These are phyloP conservation scores for Leccinum longicurvipes DNA, from an alignment of 768 basidiomycete genomes.

Conservation along the genomic window DNA sequence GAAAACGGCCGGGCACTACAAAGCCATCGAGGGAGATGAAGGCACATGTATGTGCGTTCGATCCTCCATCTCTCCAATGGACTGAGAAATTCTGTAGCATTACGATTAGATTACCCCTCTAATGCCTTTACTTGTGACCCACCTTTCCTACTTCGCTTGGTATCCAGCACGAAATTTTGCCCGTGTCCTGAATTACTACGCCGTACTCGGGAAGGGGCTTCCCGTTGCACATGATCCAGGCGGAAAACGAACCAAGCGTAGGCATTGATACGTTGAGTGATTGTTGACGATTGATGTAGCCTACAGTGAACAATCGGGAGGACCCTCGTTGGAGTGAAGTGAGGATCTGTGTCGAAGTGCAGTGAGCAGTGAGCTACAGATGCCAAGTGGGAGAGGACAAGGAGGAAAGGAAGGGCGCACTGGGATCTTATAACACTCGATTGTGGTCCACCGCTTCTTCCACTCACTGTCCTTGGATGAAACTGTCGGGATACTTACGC, in stretches of 20 bases:
- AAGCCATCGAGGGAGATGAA: conserved; percentile 67
- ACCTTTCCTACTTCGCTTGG: conserved; percentile 60
- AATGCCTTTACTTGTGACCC: neutral
- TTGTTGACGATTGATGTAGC: neutral
- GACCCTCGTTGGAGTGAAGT: neutral
- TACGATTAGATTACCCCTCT: conserved; percentile 3
- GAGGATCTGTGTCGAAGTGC: neutral
- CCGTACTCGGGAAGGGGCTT: conserved; percentile 52
- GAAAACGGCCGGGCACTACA: conserved; percentile 58
- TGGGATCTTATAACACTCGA: neutral
- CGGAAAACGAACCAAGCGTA: conserved; percentile 59
- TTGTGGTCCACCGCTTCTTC: neutral
- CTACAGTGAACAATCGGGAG: too few relatives aligned
- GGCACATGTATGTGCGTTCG: conserved; percentile 49
- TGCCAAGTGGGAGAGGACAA: neutral
- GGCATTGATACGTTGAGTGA: conserved; percentile 36
- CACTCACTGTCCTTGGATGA: too few relatives aligned
- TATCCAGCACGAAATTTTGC: conserved; percentile 66
- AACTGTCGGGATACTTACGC: too few relatives aligned
- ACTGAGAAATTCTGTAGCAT: conserved; percentile 51
- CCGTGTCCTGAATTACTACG: conserved; percentile 38
- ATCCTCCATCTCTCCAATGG: conserved; percentile 62
- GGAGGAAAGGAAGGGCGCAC: neutral
- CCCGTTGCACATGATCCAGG: conserved; percentile 61
- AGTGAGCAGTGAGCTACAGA: neutral